Conservation (phyloP, 495 filamentous ascomycete species). For the Durotheca rogersii region DNA sequence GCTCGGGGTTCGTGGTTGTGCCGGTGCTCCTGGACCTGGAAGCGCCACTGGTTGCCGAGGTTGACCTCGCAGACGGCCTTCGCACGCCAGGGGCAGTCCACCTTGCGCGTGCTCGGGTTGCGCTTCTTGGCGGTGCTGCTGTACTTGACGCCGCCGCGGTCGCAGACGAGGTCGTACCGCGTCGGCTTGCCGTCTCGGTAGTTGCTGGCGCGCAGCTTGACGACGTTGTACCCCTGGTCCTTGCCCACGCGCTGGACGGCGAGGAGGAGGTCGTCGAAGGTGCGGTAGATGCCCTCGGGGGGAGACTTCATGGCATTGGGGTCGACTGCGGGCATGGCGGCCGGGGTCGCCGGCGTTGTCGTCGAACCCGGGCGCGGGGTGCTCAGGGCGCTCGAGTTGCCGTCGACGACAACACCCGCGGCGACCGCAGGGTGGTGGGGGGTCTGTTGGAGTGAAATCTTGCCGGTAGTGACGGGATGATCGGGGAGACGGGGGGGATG, state of each 20-base stretch:
- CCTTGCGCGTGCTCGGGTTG: slow-evolving; percentile 53
- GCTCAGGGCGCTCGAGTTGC: slow-evolving; percentile 42
- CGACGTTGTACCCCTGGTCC: slow-evolving; percentile 52
- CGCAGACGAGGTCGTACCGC: slow-evolving; percentile 53
- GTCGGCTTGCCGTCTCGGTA: slow-evolving; percentile 54
- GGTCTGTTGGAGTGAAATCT: slow-evolving; percentile 34
- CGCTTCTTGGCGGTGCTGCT: slow-evolving; percentile 55
- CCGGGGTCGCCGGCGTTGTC: slow-evolving; percentile 28
- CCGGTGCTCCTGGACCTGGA: slow-evolving; percentile 46
- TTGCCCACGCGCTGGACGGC: slow-evolving; percentile 48
- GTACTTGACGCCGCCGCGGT: slow-evolving; percentile 55
- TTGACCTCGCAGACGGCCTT: slow-evolving; percentile 56
- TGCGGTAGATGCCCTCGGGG: slow-evolving; percentile 48
- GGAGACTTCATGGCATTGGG: slow-evolving; percentile 47
- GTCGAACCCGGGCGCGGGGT: slow-evolving; percentile 36
- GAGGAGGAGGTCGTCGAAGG: slow-evolving; percentile 47
- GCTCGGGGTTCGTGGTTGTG: slow-evolving; percentile 54
- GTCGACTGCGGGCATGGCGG: slow-evolving; percentile 29
- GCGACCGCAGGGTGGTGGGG: slow-evolving; percentile 37
- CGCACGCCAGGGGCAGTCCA: slow-evolving; percentile 54
- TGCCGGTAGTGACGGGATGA: slow-evolving; percentile 23
- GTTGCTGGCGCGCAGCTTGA: slow-evolving; percentile 54
- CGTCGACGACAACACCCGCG: slow-evolving; percentile 36
- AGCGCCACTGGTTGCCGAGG: slow-evolving; percentile 52
- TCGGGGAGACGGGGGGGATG: slow-evolving; percentile 6